Evolutionary conservation across 2,329 filamentous ascomycete species (phyloP), one percentile per base, ranked within the genome.

Genomic region (Sodiomyces alkalinus): DNA sequence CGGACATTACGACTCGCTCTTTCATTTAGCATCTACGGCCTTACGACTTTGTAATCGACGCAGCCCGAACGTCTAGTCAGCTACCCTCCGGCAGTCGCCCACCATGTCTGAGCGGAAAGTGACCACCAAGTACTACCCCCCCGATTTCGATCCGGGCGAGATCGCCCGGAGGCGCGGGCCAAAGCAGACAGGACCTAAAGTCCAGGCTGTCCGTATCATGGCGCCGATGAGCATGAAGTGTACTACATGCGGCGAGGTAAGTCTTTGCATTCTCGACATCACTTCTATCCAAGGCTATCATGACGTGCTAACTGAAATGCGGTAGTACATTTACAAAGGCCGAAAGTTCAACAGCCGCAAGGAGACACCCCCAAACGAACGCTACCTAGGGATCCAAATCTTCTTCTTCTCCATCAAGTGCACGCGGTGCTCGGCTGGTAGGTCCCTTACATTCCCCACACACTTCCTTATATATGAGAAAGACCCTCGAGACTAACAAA

Each of bases 321-420:
- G 23, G 23, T 14, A 14, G 20, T 93, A 78, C 58, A 90, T 92
- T 46, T 87, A 92, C 63, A 82, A 83, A 42, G 86, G 86, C 0
- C 73, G 86, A 35, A 96, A 94, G 46, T 96, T 96, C 66, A 96
- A 96, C 55, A 79, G 83, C 3, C 69, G 82, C 19, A 98, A 98
- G 47, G 85, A 94, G 47, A 93, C 80, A 0, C 83, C 82, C 1
- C 74, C 72, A 0, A 80, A 90, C 13, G 80, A 94, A 44, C 80
- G 78, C 41, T 98, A 98, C 57, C 72, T 93, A 26, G 70, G 70
- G 27, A 92, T 96, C 36, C 72, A 82, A 35, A 85, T 92, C 38
- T 90, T 77, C 56, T 72, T 79, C 17, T 94, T 96, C 61, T 90
- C 86, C 55, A 33, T 39, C 7, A 21, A 82, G 6, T 94, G 87